These are phyloP conservation scores for Babesia divergens DNA, from an alignment of 169 alveolate genomes.

Conservation along the genomic window DNA sequence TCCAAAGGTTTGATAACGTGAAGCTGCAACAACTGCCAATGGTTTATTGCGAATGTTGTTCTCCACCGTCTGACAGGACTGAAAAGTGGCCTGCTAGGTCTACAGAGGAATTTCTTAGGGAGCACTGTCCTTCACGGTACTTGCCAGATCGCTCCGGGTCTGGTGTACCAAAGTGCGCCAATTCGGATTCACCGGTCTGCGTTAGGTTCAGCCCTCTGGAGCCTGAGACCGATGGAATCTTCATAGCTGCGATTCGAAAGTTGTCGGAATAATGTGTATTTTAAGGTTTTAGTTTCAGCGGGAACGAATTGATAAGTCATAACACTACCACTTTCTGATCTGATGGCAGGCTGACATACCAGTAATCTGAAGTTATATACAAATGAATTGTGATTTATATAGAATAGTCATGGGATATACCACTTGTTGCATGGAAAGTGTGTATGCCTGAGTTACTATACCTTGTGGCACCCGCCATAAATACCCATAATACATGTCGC, in stretches of 20 bases:
- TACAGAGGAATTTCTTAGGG: neutral
- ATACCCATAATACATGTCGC: too few relatives aligned
- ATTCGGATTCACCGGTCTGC: conserved; percentile 39
- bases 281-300: neutral
- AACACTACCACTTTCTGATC: too few relatives aligned
- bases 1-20: conserved; percentile 76
- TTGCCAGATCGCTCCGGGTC: neutral
- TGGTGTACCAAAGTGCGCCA: conserved; percentile 7
- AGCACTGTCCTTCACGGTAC: neutral
- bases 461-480: too few relatives aligned
- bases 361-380: too few relatives aligned
- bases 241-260: conserved; percentile 25
- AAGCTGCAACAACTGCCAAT: conserved; percentile 47
- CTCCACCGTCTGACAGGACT: neutral
- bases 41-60: conserved; percentile 40
- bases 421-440: too few relatives aligned
- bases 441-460: too few relatives aligned
- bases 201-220: conserved; percentile 48
- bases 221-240: conserved; percentile 56
- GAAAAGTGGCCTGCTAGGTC: conserved; percentile 54
- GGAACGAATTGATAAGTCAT: neutral
- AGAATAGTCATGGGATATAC: too few relatives aligned
- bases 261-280: neutral
- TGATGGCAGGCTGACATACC: too few relatives aligned
- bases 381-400: too few relatives aligned